Evolutionary conservation across 331 rosid genomes (phyloP), one percentile per base, ranked within the genome.

Genomic region (Dryas integrifolia): DNA sequence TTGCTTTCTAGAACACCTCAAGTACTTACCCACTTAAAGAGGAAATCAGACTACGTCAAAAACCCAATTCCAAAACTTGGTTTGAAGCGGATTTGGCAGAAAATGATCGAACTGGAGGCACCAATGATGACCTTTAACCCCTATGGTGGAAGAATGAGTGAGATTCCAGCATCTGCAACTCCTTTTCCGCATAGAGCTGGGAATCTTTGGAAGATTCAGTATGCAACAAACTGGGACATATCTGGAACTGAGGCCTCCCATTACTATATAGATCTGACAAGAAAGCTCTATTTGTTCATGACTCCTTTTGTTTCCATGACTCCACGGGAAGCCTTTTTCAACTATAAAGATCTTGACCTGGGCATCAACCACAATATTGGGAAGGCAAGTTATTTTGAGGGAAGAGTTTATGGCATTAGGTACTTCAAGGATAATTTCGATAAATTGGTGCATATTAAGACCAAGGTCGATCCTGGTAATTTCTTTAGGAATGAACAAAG

Each of bases 311-410:
- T 82, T 21, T 88, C 90, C 0, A 13, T 49, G 9, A 66, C 52
- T 2, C 90, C 93, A 1, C 78, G 87, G 65, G 82, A 81, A 10
- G 77, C 86, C 0, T 82, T 76, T 21, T 75, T 78, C 0, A 82
- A 80, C 52, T 88, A 88, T 1, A 88, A 85, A 21, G 94, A 88
- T 72, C 52, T 74, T 58, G 89, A 84, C 21, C 53, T 84, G 51
- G 94, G 94, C 4, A 82, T 81, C 58, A 79, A 76, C 62, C 74
- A 68, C 44, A 82, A 69, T 76, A 30, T 30, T 30, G 76, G 47
- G 51, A 49, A 15, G 2, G 69, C 73, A 1, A 47, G 11, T 47
- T n/a, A 77, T n/a, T 50, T 9, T 0, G 41, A 56, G 3, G 78
- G 82, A 41, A 35, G 3, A 2, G 52, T 0, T 48, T 83, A 83